Base-by-base conservation (phyloP, 495 filamentous ascomycete species). In the Talaromyces wortmannii region DNA sequence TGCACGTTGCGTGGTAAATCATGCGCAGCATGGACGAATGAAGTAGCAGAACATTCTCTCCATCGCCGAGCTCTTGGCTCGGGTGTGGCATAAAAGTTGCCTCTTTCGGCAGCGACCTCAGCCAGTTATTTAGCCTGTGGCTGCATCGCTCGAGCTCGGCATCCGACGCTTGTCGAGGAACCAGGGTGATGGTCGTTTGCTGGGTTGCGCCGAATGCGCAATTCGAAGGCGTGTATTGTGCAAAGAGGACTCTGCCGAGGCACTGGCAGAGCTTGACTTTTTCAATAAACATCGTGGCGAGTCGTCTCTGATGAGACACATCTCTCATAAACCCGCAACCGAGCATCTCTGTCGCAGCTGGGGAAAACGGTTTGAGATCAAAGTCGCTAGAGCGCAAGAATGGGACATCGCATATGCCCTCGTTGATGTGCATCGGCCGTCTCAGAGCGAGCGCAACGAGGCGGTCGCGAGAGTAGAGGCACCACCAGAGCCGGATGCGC, bases 401-500 rank as follows among this genome's bases (percentile, higher is more conserved):
- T 0, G 91, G 88, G 15, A 95, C 87, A 60, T 91, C 87, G 64
- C 84, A 91, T 56, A 92, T 88, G 52, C 89, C 86, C 59, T 87
- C 84, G 74, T 95, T 92, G 68, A 95, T 89, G 57, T 90, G 78
- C 4, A 88, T 87, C 5, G 90, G 91, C 46, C 90, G 81, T 16
- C 91, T 80, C 85, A 95, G 87, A 2, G 89, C 91, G 50, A 96
- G 77, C 4, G 91, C 91, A 43, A 95, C 85, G 7, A 95, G 74
- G 16, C 90, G 86, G 69, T 96, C 91, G n/a, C 90, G 83, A 74
- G 92, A 90, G 62, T 90, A 92, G 55, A 88, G 83, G 44, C 87
- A 89, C 91, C 91, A 96, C 90, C 90, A 96, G 42, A 96, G 83
- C 15, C 90, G 77, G 60, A 85, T 88, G 76, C 89, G 89, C 40